Conservation (phyloP, 1,284 basidiomycete species). For the Ceratorhiza oryzae-sativae region DNA sequence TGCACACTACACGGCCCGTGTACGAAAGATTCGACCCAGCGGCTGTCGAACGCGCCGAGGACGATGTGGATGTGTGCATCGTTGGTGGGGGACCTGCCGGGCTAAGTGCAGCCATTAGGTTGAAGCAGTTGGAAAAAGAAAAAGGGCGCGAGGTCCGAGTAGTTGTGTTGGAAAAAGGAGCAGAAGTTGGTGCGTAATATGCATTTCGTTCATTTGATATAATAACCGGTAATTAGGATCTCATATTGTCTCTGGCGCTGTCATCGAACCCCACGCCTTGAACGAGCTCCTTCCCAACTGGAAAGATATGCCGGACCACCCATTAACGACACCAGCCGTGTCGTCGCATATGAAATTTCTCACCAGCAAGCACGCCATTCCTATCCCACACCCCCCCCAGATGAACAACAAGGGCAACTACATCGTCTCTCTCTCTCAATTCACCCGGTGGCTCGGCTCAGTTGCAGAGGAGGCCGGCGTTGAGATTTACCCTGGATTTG, state of each 20-base stretch:
- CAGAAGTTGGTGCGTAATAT: conserved; percentile 78
- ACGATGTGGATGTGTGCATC: conserved; percentile 96
- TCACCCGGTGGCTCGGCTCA: conserved; percentile 88
- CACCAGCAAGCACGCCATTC: conserved; percentile 74
- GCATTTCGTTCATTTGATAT: not conserved
- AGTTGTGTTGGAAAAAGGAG: conserved; percentile 94
- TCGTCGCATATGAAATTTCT: conserved; percentile 89
- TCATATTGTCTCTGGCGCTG: conserved; percentile 95
- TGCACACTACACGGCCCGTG: conserved; percentile 12
- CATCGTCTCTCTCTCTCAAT: conserved; percentile 87
- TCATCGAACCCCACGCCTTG: conserved; percentile 91
- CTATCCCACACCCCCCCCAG: conserved; percentile 95
- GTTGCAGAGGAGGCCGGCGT: conserved; percentile 93
- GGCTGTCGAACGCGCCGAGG: conserved; percentile 75
- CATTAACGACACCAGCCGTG: conserved; percentile 79
- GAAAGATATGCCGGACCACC: conserved; percentile 64
- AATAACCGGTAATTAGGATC: conserved; percentile 64
- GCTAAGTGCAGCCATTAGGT: conserved; percentile 91
- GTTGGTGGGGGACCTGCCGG: conserved; percentile 97
- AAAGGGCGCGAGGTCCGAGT: conserved; percentile 79
- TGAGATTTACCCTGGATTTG: conserved; percentile 97
- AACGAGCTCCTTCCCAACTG: conserved; percentile 93
- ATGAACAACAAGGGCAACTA: conserved; percentile 97
- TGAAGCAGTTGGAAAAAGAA: conserved; percentile 92
- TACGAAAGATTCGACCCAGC: conserved; percentile 55